phyloP scores from a whole-genome alignment of 2,329 filamentous ascomycete genomes.

The Beauveria sp. region DNA sequence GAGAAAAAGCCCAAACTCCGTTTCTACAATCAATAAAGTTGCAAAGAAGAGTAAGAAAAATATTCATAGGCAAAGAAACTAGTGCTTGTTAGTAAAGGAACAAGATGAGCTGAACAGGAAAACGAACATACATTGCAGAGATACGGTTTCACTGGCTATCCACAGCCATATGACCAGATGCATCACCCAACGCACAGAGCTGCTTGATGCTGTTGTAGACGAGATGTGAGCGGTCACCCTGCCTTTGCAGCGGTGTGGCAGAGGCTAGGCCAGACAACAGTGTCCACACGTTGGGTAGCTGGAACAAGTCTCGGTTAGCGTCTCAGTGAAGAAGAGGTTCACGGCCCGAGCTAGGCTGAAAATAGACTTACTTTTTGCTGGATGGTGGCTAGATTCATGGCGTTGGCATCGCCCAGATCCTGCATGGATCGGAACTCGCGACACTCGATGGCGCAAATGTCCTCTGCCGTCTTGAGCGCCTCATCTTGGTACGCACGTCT shows the following conservation, averaged over 20 bases:
- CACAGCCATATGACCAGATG: constrained; percentile 1
- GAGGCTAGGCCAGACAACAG: constrained; percentile 11
- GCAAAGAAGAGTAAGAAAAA: not conserved
- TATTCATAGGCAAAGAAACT: not conserved
- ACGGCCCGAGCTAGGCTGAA: not conserved
- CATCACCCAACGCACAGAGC: constrained; percentile 11
- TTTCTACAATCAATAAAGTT: not conserved
- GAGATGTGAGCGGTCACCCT: constrained; percentile 11
- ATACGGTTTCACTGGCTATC: not conserved
- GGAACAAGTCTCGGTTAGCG: constrained; percentile 8
- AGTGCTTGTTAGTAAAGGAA: not conserved
- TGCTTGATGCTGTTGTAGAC: constrained; percentile 13
- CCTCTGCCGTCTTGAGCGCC: constrained; percentile 19
- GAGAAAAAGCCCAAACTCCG: not conserved
- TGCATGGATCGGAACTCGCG: constrained; percentile 7
- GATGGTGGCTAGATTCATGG: constrained; percentile 8
- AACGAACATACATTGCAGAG: not conserved
- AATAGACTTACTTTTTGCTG: constrained; percentile 10
- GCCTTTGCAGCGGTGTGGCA: constrained; percentile 10
- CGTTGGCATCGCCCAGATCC: not conserved
- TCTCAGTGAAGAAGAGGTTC: not conserved
- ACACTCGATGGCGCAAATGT: constrained; percentile 11
- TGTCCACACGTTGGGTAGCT: constrained; percentile 13
- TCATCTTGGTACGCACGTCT: constrained; percentile 21
- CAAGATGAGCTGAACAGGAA: not conserved